Evolutionary conservation across 2,329 filamentous ascomycete species (phyloP), one percentile per base, ranked within the genome.

Genomic region (Fusarium transvaalense): DNA sequence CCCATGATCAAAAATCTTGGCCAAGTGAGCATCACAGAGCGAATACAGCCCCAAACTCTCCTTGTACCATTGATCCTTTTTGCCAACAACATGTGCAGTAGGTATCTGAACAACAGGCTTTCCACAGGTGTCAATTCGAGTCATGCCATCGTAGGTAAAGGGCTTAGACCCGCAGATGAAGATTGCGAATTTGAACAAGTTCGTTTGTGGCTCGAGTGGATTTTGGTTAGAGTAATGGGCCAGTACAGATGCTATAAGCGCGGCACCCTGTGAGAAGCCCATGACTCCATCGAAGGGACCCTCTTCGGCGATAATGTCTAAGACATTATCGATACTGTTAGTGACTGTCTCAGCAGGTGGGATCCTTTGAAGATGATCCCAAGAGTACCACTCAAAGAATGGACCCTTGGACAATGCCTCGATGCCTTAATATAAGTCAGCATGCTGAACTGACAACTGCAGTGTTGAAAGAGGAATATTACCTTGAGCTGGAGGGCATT

Each of bases 131-230:
- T 42, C 37, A 23, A 19, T 41, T 10, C 27, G 27, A 10, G 17
- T 32, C 48, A 52, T 52, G 5, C 27, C 37, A 10, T 52, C 37
- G 27, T 42, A 52, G 13, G 48, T 52, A 6, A 52, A 52, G 1
- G 27, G 37, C 6, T 52, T 52, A 6, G 37, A 41, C 6, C 48
- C 27, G 14, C 48, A 52, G 8, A 52, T 42, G 12, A 52, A 52
- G 3, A 52, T 42, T n/a, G 48, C 37, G 19, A 52, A 41, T 29
- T 52, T 52, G 25, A 41, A 52, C 8, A 42, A n/a, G 13, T 52
- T 32, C 6, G 37, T 42, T 17, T 52, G 37, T 3, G 37, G 15
- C 10, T 41, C 13, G 5, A 42, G 37, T 4, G 27, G 37, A 12
- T 32, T 52, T 23, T 17, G n/a, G 14, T 39, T 42, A 4, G 37